phyloP scores from a whole-genome alignment of 1,284 basidiomycete species.

The Boletus mariae region DNA sequence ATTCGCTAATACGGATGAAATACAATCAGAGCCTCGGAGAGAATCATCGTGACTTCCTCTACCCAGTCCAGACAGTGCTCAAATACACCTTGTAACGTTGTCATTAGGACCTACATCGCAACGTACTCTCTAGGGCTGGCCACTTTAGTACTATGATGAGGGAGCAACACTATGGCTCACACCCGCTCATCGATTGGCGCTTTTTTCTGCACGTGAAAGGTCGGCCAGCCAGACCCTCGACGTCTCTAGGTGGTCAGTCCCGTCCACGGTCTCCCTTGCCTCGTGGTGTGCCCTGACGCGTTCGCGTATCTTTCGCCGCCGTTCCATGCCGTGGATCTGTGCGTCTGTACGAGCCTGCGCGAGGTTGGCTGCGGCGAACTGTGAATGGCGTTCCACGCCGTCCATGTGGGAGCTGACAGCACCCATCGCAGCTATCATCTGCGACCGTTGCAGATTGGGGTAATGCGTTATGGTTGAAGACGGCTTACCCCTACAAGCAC shows the following conservation, averaged over 20 bases:
- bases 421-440: slow-evolving; percentile 13
- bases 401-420: slow-evolving; percentile 17
- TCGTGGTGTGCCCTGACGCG: slow-evolving; percentile 31
- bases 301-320: slow-evolving; percentile 38
- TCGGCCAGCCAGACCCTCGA: neutral
- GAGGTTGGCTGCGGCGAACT: slow-evolving; percentile 40
- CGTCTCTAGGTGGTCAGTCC: neutral
- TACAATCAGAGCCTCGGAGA: too few relatives aligned
- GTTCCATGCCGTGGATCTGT: slow-evolving; percentile 37
- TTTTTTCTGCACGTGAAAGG: neutral
- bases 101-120: too few relatives aligned
- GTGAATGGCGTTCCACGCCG: slow-evolving; percentile 28
- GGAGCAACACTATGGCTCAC: neutral
- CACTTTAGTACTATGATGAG: too few relatives aligned
- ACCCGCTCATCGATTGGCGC: neutral
- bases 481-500: slow-evolving; percentile 17
- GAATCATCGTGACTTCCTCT: too few relatives aligned
- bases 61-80: too few relatives aligned
- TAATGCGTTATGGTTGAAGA: neutral
- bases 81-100: too few relatives aligned
- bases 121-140: too few relatives aligned
- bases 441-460: neutral
- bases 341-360: slow-evolving; percentile 42
- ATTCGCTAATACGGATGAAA: too few relatives aligned
- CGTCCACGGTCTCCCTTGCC: neutral